Evolutionary conservation across 2,329 filamentous ascomycete genomes (phyloP).

Genomic region (Epichloe sp.): DNA sequence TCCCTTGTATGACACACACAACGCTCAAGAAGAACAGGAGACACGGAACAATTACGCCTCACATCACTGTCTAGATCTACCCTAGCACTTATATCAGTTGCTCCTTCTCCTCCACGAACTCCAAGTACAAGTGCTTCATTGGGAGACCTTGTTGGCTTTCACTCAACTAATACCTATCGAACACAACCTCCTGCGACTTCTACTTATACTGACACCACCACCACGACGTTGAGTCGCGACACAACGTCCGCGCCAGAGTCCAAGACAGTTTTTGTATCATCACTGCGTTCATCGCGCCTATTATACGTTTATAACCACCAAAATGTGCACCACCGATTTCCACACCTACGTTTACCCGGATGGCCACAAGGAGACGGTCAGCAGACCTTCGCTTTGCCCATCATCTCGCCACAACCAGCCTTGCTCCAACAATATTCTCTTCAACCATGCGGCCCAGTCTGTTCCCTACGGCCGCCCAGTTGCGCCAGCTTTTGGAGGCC

Average conservation of each 20-base stretch:
- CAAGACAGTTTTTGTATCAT: not conserved
- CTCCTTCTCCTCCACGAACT: not conserved
- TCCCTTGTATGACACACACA: too few species aligned
- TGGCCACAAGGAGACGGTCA: constrained; percentile 22
- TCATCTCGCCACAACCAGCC: constrained; percentile 25
- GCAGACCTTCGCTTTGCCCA: constrained; percentile 25
- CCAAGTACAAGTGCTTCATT: not conserved
- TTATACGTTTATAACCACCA: constrained; percentile 11
- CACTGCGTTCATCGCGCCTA: not conserved
- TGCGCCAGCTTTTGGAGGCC: constrained; percentile 9
- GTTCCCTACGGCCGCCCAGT: constrained; percentile 15
- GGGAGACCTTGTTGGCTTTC: too few species aligned
- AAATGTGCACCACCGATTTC: constrained; percentile 37
- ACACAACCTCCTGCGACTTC: too few species aligned
- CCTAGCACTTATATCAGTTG: too few species aligned
- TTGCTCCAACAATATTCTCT: constrained; percentile 28
- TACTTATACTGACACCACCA: not conserved
- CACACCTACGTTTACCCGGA: constrained; percentile 35
- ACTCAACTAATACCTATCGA: too few species aligned
- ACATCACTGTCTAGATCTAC: too few species aligned
- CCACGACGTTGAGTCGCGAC: not conserved
- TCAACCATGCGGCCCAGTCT: constrained; percentile 28
- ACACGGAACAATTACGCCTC: too few species aligned
- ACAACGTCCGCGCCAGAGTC: not conserved
- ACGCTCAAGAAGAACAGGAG: too few species aligned